Evolutionary conservation across 306 rosid genomes (phyloP).

Genomic region (Arachis stenosperma): DNA sequence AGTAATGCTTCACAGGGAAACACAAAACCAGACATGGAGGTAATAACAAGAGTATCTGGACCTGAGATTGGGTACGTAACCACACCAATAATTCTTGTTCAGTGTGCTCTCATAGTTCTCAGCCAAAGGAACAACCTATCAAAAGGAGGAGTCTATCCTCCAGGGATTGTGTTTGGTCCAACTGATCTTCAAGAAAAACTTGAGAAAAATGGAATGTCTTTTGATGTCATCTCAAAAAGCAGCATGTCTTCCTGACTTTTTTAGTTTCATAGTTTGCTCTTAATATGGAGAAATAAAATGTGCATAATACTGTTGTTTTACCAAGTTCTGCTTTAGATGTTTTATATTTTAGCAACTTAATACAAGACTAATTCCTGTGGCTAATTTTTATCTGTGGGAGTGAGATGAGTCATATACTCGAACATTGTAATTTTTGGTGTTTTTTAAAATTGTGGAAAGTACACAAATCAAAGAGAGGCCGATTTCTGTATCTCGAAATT

Average conservation of each 20-base stretch:
- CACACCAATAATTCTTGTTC: conserved; percentile 80
- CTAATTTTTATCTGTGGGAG: too few relatives aligned
- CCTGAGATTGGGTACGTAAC: conserved; percentile 90
- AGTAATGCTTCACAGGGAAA: conserved; percentile 50
- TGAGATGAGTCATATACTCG: too few relatives aligned
- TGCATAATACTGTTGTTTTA: neutral
- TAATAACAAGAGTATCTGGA: conserved; percentile 82
- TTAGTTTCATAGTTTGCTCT: conserved; percentile 6
- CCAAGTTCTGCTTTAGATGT: too few relatives aligned
- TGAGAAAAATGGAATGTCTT: conserved; percentile 77
- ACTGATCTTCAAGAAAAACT: conserved; percentile 78
- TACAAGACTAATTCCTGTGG: too few relatives aligned
- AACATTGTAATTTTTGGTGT: too few relatives aligned
- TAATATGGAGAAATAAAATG: neutral
- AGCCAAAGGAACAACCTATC: conserved; percentile 68
- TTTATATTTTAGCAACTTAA: too few relatives aligned
- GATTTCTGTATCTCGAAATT: too few relatives aligned
- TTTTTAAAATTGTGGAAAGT: too few relatives aligned
- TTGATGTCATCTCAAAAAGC: conserved; percentile 72
- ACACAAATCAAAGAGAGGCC: too few relatives aligned
- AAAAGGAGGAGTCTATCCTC: conserved; percentile 73
- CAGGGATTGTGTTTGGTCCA: conserved; percentile 83
- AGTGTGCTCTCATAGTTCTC: conserved; percentile 79
- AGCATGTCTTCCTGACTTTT: conserved; percentile 51
- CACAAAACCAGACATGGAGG: conserved; percentile 71